Evolutionary conservation across 2,329 filamentous ascomycete species (phyloP).

Genomic region (Xylariaceae sp.): DNA sequence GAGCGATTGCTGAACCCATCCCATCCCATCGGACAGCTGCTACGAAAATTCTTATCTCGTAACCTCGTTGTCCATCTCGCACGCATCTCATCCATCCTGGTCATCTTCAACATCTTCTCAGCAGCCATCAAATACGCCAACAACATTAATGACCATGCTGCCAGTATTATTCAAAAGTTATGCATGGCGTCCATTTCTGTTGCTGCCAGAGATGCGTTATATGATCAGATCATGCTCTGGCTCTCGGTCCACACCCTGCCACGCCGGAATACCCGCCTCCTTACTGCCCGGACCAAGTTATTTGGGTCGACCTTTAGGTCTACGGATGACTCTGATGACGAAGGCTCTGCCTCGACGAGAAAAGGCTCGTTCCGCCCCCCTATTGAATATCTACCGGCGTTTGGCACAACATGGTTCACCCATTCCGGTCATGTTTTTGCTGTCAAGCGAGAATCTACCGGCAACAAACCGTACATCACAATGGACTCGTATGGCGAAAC

Average conservation of each 20-base stretch:
- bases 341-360: too few relatives aligned
- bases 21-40: not conserved
- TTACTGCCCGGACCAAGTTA: slow-evolving; percentile 40
- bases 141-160: too few relatives aligned
- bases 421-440: slow-evolving; percentile 39
- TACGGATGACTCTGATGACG: too few relatives aligned
- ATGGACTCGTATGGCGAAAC: too few relatives aligned
- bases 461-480: not conserved
- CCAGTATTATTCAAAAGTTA: slow-evolving; percentile 30
- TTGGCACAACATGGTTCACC: slow-evolving; percentile 43
- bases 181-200: slow-evolving; percentile 42
- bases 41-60: not conserved
- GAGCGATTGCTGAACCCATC: not conserved
- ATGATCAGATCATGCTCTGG: slow-evolving; percentile 42
- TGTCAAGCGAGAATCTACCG: slow-evolving; percentile 30
- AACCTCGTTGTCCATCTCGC: not conserved
- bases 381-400: slow-evolving; percentile 42
- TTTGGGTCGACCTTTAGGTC: too few relatives aligned
- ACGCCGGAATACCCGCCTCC: slow-evolving; percentile 34
- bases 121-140: too few relatives aligned
- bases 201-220: slow-evolving; percentile 38
- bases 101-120: not conserved
- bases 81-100: not conserved
- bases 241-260: slow-evolving; percentile 38
- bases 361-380: too few relatives aligned